These are phyloP conservation scores for Teratosphaeria nubilosa DNA, from an alignment of 2,329 filamentous ascomycete species.

Conservation along the genomic window DNA sequence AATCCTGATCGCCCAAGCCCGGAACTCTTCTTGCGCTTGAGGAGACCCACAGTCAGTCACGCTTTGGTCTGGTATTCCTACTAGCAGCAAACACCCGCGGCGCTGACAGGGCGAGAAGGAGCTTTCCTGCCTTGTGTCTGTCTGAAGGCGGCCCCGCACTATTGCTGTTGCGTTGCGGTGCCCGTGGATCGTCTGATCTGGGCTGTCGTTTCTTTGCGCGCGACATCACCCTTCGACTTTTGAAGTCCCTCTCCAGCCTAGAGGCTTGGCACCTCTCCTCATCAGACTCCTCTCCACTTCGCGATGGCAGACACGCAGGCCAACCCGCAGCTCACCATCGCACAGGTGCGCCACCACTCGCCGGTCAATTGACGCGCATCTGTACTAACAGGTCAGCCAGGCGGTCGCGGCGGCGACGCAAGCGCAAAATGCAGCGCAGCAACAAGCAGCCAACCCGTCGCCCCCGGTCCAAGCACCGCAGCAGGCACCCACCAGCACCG, in stretches of 20 bases:
- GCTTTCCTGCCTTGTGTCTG: neutral
- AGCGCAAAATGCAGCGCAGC: conserved; percentile 21
- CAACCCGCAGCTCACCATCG: neutral
- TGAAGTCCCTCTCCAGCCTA: neutral
- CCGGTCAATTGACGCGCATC: neutral
- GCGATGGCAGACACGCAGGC: neutral
- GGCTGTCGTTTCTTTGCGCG: neutral
- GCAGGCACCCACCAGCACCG: conserved; percentile 22
- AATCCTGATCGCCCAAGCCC: neutral
- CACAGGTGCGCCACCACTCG: neutral
- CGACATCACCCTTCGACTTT: neutral
- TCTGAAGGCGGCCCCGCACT: neutral
- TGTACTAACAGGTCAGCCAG: conserved; percentile 4
- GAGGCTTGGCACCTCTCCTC: neutral
- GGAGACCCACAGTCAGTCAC: neutral
- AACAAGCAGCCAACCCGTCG: conserved; percentile 14
- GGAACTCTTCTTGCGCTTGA: neutral
- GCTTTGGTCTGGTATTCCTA: neutral
- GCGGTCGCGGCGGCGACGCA: conserved; percentile 16
- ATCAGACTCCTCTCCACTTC: neutral
- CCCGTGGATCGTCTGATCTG: neutral
- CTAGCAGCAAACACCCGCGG: neutral
- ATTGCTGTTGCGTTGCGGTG: neutral
- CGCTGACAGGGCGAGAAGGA: neutral
- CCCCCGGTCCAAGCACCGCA: conserved; percentile 18